Base-by-base conservation (phyloP, 129 eudicot species). In the Tagetes erecta region DNA sequence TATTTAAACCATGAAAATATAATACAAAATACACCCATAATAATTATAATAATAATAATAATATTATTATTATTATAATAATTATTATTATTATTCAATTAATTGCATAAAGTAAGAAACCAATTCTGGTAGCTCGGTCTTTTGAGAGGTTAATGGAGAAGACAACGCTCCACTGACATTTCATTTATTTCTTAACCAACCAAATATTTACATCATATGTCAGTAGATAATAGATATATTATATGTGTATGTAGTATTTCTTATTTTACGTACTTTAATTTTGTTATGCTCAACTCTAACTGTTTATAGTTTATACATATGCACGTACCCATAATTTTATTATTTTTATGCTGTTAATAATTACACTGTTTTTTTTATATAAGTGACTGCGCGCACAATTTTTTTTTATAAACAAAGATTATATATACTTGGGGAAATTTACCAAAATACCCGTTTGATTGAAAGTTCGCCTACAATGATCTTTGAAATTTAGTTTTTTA, bases 141-240 rank as follows among this genome's bases (percentile, higher is more conserved):
- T 20, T 20, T 20, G 27, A 20, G 38, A 59, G 65, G 40, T 59
- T 59, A 59, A 59, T 3, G 65, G n/a, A 58, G 39, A 31, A 58
- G 13, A 8, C 6, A 31, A 31, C 64, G 6, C 14, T 31, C 34
- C 14, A 34, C 40, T 59, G 65, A 33, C 40, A 59, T 33, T 34
- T 59, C 65, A 31, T 59, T 59, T 34, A 59, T 40, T 10, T 59
- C 41, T 8, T 59, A 9, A 59, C 41, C 65, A 59, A 59, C 65
- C 65, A 59, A 34, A 59, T 34, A 33, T 33, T 59, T 59, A 59
- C 40, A 34, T 34, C 65, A 33, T 33, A 33, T 59, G 40, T 33
- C 41, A 33, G 30, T 44, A 40, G 30, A 51, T 51, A 12, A 12
- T 51, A 51, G 3, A 51, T 51, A 4, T 40, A 47, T 44, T 44